These are phyloP conservation scores for Exophiala dermatitidis DNA, from an alignment of 2,329 filamentous ascomycete genomes.

Conservation along the genomic window DNA sequence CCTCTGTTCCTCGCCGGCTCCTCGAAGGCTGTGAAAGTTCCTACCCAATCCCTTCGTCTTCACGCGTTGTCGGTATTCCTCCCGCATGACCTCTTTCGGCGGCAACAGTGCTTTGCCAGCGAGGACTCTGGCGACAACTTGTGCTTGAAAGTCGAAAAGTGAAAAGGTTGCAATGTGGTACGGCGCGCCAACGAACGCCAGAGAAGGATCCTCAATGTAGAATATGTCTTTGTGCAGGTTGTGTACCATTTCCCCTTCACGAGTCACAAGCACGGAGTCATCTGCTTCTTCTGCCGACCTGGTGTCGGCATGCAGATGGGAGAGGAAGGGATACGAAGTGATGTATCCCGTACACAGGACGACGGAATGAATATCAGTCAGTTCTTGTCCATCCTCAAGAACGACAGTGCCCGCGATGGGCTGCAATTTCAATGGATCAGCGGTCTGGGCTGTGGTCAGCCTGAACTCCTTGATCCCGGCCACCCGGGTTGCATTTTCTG, in stretches of 20 bases:
- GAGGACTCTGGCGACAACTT: constrained; percentile 52
- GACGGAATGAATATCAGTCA: constrained; percentile 54
- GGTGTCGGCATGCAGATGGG: constrained; percentile 44
- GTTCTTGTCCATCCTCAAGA: constrained; percentile 46
- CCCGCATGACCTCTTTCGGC: constrained; percentile 33
- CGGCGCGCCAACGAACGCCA: constrained; percentile 58
- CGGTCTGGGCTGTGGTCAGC: constrained; percentile 4
- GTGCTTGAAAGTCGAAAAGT: constrained; percentile 63
- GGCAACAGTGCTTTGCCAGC: constrained; percentile 48
- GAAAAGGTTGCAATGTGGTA: constrained; percentile 62
- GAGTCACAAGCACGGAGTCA: constrained; percentile 50
- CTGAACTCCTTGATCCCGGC: constrained; percentile 47
- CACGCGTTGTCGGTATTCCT: constrained; percentile 30
- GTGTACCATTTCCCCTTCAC: constrained; percentile 55
- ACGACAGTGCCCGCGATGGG: constrained; percentile 46
- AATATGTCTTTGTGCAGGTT: constrained; percentile 66
- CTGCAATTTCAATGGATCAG: constrained; percentile 26
- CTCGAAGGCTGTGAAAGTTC: constrained; percentile 35
- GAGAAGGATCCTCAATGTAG: constrained; percentile 59
- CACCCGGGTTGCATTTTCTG: constrained; percentile 47
- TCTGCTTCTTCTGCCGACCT: constrained; percentile 42
- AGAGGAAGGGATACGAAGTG: constrained; percentile 58
- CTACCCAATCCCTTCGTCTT: constrained; percentile 30
- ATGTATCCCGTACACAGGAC: constrained; percentile 64
- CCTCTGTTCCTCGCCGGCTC: constrained; percentile 29